Evolutionary conservation across 371 early-diverging fungal species (phyloP).

Genomic region (Gilbertella persicaria): DNA sequence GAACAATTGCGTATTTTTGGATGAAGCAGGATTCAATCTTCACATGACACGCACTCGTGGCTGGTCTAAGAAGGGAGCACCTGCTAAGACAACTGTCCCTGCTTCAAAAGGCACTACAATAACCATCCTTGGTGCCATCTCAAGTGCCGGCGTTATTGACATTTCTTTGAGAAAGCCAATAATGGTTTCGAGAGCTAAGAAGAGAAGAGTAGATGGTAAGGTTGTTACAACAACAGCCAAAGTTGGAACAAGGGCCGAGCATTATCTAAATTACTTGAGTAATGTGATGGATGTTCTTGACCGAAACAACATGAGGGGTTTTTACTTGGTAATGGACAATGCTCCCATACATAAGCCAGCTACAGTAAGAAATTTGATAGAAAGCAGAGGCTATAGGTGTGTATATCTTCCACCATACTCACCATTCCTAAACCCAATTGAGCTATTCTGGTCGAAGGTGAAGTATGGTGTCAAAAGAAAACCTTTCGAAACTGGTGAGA

Average conservation of each 20-base stretch:
- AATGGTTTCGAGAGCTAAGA: slow-evolving; percentile 9
- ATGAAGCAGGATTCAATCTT: slow-evolving; percentile 16
- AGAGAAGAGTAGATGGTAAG: slow-evolving; percentile 10
- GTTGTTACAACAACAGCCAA: no score
- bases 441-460: neutral
- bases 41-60: slow-evolving; percentile 10
- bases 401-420: slow-evolving; percentile 10
- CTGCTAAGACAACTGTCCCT: slow-evolving; percentile 6
- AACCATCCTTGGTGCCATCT: slow-evolving; percentile 19
- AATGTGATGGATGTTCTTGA: slow-evolving; percentile 11
- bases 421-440: neutral
- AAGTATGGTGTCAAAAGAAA: slow-evolving; percentile 9
- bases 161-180: slow-evolving; percentile 17
- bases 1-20: slow-evolving; percentile 7
- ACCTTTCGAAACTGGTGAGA: slow-evolving; percentile 1
- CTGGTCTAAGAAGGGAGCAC: slow-evolving; percentile 6
- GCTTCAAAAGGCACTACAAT: slow-evolving; percentile 10
- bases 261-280: neutral
- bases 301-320: slow-evolving; percentile 4
- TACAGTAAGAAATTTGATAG: slow-evolving; percentile 1
- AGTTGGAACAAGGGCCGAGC: no score
- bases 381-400: slow-evolving; percentile 7
- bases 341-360: slow-evolving; percentile 1
- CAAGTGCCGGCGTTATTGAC: slow-evolving; percentile 11
- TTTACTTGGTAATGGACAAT: slow-evolving; percentile 11